Conservation (phyloP, 225 moss, liverwort and hornwort genomes). For the Polytrichum formosum region DNA sequence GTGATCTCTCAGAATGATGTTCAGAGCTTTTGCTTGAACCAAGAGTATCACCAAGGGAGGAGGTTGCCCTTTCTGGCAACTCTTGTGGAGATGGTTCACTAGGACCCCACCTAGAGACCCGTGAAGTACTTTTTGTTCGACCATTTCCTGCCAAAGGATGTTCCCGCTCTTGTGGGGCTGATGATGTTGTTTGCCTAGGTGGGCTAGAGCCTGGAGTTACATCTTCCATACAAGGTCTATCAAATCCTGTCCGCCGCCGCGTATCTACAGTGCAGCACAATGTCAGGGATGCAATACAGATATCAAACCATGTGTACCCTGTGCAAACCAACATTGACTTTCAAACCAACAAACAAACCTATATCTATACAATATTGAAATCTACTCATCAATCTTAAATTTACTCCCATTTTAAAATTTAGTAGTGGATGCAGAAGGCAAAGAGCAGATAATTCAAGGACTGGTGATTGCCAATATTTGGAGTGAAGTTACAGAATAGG, state of each 20-base stretch:
- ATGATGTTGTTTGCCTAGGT: conserved; percentile 26
- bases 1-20: not conserved
- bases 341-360: no score
- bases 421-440: not conserved
- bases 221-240: conserved; percentile 83
- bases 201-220: conserved; percentile 52
- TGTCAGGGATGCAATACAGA: not conserved
- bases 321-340: no score
- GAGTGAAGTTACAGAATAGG: no score
- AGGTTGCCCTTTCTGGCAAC: conserved; percentile 17
- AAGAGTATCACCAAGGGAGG: conserved; percentile 13
- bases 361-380: no score
- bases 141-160: conserved; percentile 28
- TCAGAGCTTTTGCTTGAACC: conserved; percentile 12
- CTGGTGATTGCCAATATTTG: no score
- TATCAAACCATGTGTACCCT: not conserved
- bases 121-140: conserved; percentile 31
- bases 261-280: conserved; percentile 31
- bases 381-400: no score
- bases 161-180: conserved; percentile 29
- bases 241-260: conserved; percentile 80
- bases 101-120: conserved; percentile 62
- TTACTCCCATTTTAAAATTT: not conserved
- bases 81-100: conserved; percentile 40
- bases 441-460: no score